phyloP scores from a whole-genome alignment of 139 green algal genomes.

The Haematococcus sp. region DNA sequence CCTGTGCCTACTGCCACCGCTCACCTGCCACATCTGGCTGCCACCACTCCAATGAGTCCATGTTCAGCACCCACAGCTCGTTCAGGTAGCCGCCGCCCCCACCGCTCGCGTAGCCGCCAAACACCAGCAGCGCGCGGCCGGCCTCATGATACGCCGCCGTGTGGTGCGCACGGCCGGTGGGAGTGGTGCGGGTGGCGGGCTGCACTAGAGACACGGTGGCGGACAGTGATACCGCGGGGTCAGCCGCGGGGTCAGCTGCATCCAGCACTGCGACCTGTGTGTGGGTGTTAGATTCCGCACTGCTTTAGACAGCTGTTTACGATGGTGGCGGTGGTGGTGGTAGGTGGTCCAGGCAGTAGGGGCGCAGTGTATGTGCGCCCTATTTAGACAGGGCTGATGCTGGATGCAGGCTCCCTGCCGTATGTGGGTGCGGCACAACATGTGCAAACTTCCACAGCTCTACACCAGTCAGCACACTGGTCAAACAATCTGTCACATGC shows the following conservation, averaged over 20 bases:
- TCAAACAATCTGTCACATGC: too few relatives aligned
- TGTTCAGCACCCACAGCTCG: slow-evolving; percentile 48
- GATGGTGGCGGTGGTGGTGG: too few relatives aligned
- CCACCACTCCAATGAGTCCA: slow-evolving; percentile 47
- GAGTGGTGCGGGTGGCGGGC: slow-evolving; percentile 16
- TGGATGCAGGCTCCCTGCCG: too few relatives aligned
- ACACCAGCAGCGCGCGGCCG: slow-evolving; percentile 33
- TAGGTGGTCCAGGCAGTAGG: too few relatives aligned
- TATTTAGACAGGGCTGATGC: too few relatives aligned
- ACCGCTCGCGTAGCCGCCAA: slow-evolving; percentile 40
- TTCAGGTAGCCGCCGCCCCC: slow-evolving; percentile 18
- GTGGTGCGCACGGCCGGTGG: slow-evolving; percentile 45
- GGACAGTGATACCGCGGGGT: slow-evolving; percentile 6
- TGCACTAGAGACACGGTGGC: slow-evolving; percentile 15
- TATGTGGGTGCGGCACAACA: too few relatives aligned
- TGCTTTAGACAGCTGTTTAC: too few relatives aligned
- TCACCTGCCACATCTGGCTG: slow-evolving; percentile 32
- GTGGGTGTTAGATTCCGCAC: too few relatives aligned
- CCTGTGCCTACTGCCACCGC: too few relatives aligned
- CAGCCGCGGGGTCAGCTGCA: neutral
- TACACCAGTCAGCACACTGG: too few relatives aligned
- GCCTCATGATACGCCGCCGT: slow-evolving; percentile 14
- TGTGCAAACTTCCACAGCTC: too few relatives aligned
- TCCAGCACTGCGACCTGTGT: neutral
- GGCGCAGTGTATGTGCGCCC: too few relatives aligned